Evolutionary conservation across 129 eudicot species (phyloP), one percentile per base, ranked within the genome.

Genomic region (Pulicaria dysenterica): DNA sequence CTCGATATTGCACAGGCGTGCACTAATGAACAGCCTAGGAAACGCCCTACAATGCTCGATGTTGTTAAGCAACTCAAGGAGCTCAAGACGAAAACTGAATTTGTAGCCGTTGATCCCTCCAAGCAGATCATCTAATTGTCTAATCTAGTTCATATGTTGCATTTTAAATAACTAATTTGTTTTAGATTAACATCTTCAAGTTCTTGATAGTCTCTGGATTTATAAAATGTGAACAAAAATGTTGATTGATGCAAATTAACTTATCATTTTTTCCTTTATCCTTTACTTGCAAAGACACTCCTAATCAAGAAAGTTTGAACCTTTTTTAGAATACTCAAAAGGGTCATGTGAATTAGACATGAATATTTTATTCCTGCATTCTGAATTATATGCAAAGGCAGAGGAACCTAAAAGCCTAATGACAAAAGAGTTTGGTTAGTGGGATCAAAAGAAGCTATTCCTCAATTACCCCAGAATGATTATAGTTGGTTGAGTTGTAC

Each of bases 41-140:
- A 46, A 80, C 80, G 98, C 67, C 98, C 96, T 12, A 80, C 87
- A 3, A 93, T 93, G 98, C 85, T 84, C 7, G 89, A 93, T 63
- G 96, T 89, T 67, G 95, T 89, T 58, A 93, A 77, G 58, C 44
- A 80, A 79, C 68, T 93, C 82, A 82, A 86, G 86, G 90, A 93
- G 72, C 82, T 80, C n/a, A 82, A 79, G 77, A 16, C 53, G 42
- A 49, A 84, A 77, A 60, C 69, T 67, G 76, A 72, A 40, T 56
- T 60, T 14, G 41, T 58, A 45, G 72, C 5, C 37, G 42, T 51
- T 81, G 73, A 64, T 60, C 69, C 15, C 40, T 67, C 74, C 67
- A 45, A 76, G 50, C 60, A 66, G 36, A 67, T 76, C 17, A 42
- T 67, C 14, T 56, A 67, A 31, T 31, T 17, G 68, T 66, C 41